These are phyloP conservation scores for Hymenoscyphus scutula DNA, from an alignment of 2,329 filamentous ascomycete genomes.

Conservation along the genomic window DNA sequence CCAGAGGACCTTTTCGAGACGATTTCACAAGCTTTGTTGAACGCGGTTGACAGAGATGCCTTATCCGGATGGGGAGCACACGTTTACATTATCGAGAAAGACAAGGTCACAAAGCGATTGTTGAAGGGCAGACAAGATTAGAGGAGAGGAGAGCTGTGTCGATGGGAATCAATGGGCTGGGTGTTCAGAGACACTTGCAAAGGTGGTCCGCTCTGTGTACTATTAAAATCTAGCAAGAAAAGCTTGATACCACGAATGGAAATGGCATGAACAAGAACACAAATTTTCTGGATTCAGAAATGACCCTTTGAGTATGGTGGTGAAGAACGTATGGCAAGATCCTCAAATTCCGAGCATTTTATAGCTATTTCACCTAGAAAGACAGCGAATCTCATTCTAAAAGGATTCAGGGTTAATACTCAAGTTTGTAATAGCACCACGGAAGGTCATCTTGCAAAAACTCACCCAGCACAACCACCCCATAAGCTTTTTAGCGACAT, in stretches of 20 bases:
- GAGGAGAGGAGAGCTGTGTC: neutral
- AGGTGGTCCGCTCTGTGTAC: constrained; percentile 30
- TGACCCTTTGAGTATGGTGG: neutral
- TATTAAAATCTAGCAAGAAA: constrained; percentile 25
- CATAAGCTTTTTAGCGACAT: too few species aligned
- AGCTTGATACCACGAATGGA: constrained; percentile 23
- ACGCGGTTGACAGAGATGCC: constrained; percentile 94
- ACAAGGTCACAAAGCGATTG: constrained; percentile 98
- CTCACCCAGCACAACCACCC: too few species aligned
- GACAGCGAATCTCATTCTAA: too few species aligned
- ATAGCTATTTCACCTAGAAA: too few species aligned
- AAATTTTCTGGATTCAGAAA: neutral
- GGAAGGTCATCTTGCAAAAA: too few species aligned
- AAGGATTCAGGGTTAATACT: too few species aligned
- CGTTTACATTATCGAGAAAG: constrained; percentile 99
- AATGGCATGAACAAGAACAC: constrained; percentile 17
- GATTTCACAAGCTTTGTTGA: constrained; percentile 91
- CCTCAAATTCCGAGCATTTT: neutral
- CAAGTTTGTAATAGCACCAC: too few species aligned
- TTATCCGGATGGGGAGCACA: constrained; percentile 97
- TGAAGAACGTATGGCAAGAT: neutral
- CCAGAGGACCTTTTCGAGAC: constrained; percentile 98
- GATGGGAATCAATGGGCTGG: constrained; percentile 12
- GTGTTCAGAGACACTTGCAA: neutral
- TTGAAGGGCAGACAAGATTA: constrained; percentile 97